Base-by-base conservation (phyloP, 2,329 filamentous ascomycete genomes). In the Clonostachys rhizophaga region DNA sequence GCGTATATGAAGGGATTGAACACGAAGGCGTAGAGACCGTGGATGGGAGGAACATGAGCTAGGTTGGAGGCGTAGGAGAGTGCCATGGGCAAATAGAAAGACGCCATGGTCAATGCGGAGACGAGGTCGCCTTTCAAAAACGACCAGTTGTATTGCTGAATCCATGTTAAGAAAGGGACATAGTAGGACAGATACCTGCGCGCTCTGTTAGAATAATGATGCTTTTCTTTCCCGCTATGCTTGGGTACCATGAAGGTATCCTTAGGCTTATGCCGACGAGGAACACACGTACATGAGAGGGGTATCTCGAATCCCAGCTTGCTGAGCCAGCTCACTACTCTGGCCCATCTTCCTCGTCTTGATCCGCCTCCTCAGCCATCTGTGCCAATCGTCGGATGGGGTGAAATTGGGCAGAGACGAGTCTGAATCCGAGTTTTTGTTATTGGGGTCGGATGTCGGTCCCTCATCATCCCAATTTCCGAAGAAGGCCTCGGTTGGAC, bases 41-140 rank as follows among this genome's bases (percentile, higher is more conserved):
- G 92, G 58, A 97, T 91, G 0, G 94, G 87, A 9, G 92, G 91
- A 2, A 96, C 83, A 62, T 97, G 94, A 6, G 87, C 91, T 40
- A 99, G 83, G 61, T 97, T 97, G 39, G 89, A 84, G 47, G 94
- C 91, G 53, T 95, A 86, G 0, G 94, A 97, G 13, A 99, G 79
- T 0, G 91, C 87, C 91, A 99, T 96, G 45, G 94, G 94, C 36
- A 99, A 87, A 65, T 99, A 99, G 71, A 99, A 94, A 24, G 91
- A 96, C n/a, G 92, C 89, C 72, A 99, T 86, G n/a, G 94, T 97
- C 52, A 97, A 65, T 43, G 92, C 91, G 9, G 92, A 87, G 13
- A 95, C 75, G 16, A 97, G 70, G 65, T 99, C 94, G 43, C 94
- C 94, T 56, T 86, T 82, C 43, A 97, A 67, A 66, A 89, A 96